Evolutionary conservation across 2,329 filamentous ascomycete genomes (phyloP), one percentile per base, ranked within the genome.

Genomic region (Lachnellula hyalina): DNA sequence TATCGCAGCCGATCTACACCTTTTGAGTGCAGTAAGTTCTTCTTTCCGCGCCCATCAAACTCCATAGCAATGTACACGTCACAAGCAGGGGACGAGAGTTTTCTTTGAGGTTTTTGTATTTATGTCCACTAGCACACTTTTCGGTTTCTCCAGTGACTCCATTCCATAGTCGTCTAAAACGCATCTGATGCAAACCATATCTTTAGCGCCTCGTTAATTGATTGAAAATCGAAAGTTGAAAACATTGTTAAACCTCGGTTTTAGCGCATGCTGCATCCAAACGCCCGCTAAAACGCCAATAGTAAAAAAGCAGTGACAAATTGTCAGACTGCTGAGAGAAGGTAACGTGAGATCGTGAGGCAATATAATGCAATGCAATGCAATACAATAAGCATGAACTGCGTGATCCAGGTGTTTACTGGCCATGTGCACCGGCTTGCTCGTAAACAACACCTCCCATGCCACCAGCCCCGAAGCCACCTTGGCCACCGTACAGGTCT

Each of bases 391-490:
- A 28, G 28, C 28, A 28, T 3, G 8, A 28, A 28, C 7, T 8
- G 28, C 28, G 28, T 28, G 8, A 28, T 9, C 28, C 28, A 45
- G n/a, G 50, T 21, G n/a, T 15, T 57, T 35, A 64, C 53, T 61
- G 57, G 21, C 62, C 58, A 59, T 62, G 53, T 49, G 57, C 50
- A 21, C 62, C 62, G 8, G 62, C 61, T 44, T 63, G 62, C 6
- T 60, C 47, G 48, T 49, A 47, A 45, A 63, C 49, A 9, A 58
- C 52, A 44, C 54, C 49, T 15, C 55, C 58, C 53, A 58, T 56
- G 2, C 55, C 55, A 45, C 53, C 55, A 19, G 52, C 55, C 5
- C 55, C 58, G 2, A 50, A 23, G 3, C 57, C 54, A 41, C 60
- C 60, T n/a, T 52, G 51, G 14, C 58, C 60, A 42, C 25, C 21